Evolutionary conservation across 805 yeast genomes (phyloP), one percentile per base, ranked within the genome.

Genomic region (Nakazawaea molendinolei): DNA sequence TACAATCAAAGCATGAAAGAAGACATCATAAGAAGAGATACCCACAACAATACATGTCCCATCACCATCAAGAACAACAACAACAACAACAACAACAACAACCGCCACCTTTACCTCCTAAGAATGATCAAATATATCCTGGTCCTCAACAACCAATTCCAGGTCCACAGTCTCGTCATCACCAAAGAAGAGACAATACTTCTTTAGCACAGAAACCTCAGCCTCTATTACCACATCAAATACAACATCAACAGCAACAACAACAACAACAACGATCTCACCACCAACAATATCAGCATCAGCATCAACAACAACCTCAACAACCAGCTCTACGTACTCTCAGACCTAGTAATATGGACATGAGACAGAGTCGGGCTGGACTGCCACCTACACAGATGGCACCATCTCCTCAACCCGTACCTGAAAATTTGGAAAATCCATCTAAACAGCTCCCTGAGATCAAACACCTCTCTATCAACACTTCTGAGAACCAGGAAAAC

Each of bases 51-150:
- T 23, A 32, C 30, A 14, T 8, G 36, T 27, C 14, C 43, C 35
- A 15, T 37, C 38, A 13, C 33, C 41, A 32, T 7, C 32, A 34
- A 12, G 31, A 32, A 9, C 41, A 31, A 8, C 44, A 36, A 4
- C 39, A 18, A 28, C 40, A 37, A 10, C 41, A 34, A 14, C 34
- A 28, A 14, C 37, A 29, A n/a, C 41, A 28, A 14, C 40, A 37
- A 6, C 38, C 29, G 15, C 42, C 40, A n/a, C 45, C 27, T 10
- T 36, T 25, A 23, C 43, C 36, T 17, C 43, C 21, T 12, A 42
- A 31, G 17, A 18, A 23, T 18, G 20, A 23, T n/a, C 18, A 12
- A 37, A 33, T 23, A 28, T 33, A 13, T 36, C 34, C 22, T 30
- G 36, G n/a, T 16, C 22, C 28, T 5, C 32, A 29, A 29, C 23